Base-by-base conservation (phyloP, 306 rosid species). In the Fragaria iinumae region DNA sequence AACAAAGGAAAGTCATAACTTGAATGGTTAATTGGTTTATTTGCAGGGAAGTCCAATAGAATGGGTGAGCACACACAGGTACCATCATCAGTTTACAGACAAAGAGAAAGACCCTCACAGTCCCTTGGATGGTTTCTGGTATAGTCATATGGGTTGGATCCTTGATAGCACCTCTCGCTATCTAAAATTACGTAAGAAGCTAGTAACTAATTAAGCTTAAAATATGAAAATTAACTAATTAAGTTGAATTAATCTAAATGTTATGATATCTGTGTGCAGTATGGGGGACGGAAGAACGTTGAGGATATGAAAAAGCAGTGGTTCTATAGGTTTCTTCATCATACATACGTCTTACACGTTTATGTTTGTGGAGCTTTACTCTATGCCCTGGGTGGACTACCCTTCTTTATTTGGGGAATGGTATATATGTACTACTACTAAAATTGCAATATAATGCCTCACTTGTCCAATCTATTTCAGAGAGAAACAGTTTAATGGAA, bases 341-440 rank as follows among this genome's bases (percentile, higher is more conserved):
- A 62, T 73, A 89, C 88, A 62, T 91, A 86, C 80, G 69, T 89
- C 80, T 52, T 86, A 66, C 96, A 91, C 56, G 86, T 87, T n/a
- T 39, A 84, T 83, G 87, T 80, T 52, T 71, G 83, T 73, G 90
- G 90, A 74, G 80, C 76, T 69, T 74, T 91, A 71, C 81, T 91
- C 25, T 89, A 83, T 86, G 88, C 83, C 6, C 13, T 83, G 4
- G 96, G 93, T 71, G 96, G 96, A 72, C 75, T 89, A 65, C 91
- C 93, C 74, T 91, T 87, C 67, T 49, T 91, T 53, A 86, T 84
- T 21, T 91, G 93, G 96, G 96, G 96, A 81, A 77, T 91, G 93
- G 96, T 90, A 85, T 52, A 72, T 6, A 39, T 39, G 43, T 6
- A 5, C 7, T 39, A 39, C 43, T 6, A 29, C 32, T 29, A 29